Base-by-base conservation (phyloP, 257 asterid genomes). In the Solanum virginianum region DNA sequence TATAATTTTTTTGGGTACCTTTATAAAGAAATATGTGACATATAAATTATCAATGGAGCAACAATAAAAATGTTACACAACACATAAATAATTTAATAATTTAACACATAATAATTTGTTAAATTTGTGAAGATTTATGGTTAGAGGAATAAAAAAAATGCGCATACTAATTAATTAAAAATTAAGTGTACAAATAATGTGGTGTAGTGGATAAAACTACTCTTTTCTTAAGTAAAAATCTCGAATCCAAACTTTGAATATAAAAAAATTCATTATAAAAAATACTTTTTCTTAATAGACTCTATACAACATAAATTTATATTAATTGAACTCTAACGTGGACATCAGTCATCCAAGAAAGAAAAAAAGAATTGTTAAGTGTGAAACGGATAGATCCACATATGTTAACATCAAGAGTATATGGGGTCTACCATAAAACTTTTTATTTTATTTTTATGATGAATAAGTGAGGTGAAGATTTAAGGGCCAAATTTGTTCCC, bases 381-480 rank as follows among this genome's bases (percentile, higher is more conserved):
- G 82, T 75, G 62, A 36, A 75, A 24, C 1, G 82, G 62, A 75
- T 15, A 51, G 49, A 53, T 79, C 29, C 65, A 79, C 47, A 16
- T 53, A 79, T 29, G 83, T 26, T 53, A 79, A 26, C 22, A 51
- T 79, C 49, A 75, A 75, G 22, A 8, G 7, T 75, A 32, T 15
- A 53, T 51, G 65, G 29, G 65, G 47, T 53, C 82, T 79, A 79
- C 82, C 82, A 79, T 26, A 18, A 26, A 79, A 53, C 49, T 51
- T 53, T 79, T 26, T 36, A 36, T 29, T 29, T 29, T 32, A 36
- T 36, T 36, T 36, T 36, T 32, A 32, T 32, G 36, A 77, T 51
- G 24, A 51, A 51, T 1, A 24, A 24, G 41, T 12, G 18, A 47
- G 59, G 32, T 75, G 60, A 47, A 16, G 20, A n/a, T 24, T 75